Conservation (phyloP, 176 grass and related monocot genomes). For the Puya raimondii region DNA sequence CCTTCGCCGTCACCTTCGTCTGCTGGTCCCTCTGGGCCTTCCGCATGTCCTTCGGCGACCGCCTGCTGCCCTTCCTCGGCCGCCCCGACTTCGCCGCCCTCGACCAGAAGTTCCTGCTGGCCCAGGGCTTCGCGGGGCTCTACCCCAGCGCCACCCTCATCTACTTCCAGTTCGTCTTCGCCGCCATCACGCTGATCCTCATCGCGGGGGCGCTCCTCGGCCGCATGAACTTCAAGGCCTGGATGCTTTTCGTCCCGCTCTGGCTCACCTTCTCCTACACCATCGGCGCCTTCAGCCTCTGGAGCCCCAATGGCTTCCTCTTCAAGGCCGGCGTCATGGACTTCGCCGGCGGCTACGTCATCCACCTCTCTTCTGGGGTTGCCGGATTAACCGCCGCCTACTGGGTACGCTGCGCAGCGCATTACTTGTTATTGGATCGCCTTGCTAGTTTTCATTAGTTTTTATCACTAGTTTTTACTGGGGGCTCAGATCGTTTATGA, state of each 20-base stretch:
- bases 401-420: constrained; percentile 45
- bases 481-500: no score
- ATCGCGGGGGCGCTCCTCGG: constrained; percentile 66
- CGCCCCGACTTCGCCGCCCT: constrained; percentile 44
- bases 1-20: constrained; percentile 53
- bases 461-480: no score
- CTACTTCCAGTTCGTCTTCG: constrained; percentile 81
- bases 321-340: constrained; percentile 78
- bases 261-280: constrained; percentile 89
- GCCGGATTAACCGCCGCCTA: constrained; percentile 59
- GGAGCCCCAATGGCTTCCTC: constrained; percentile 71
- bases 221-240: constrained; percentile 55
- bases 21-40: constrained; percentile 67
- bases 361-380: constrained; percentile 69
- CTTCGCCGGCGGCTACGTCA: constrained; percentile 67
- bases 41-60: constrained; percentile 71
- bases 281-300: constrained; percentile 72
- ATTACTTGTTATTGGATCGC: no score
- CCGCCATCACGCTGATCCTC: constrained; percentile 77
- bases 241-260: constrained; percentile 76
- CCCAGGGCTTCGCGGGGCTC: constrained; percentile 52
- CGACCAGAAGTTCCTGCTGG: constrained; percentile 26
- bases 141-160: constrained; percentile 70
- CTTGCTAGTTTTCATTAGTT: no score
- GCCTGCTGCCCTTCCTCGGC: constrained; percentile 44